Evolutionary conservation across 805 yeast genomes (phyloP).

Genomic region (Candida xiaguanensis): DNA sequence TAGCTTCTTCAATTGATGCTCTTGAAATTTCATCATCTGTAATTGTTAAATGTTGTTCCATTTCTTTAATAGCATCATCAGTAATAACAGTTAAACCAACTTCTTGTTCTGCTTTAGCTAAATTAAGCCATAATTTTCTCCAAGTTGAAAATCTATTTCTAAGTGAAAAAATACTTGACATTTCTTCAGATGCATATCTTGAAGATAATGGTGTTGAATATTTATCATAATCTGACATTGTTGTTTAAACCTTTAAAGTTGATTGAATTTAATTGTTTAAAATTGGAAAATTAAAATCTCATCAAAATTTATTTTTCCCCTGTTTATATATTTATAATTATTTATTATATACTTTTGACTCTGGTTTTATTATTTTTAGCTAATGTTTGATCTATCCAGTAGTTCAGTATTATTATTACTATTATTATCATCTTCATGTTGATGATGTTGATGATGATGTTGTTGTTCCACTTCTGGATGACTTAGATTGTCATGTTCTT

Average conservation of each 20-base stretch:
- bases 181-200: conserved; percentile 96
- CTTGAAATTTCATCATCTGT: conserved; percentile 89
- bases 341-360: conserved; percentile 1
- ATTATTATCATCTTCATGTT: conserved; percentile 7
- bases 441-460: too few species aligned
- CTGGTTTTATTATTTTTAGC: background rate
- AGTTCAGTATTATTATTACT: background rate
- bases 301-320: background rate
- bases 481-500: too few species aligned
- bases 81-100: conserved; percentile 81
- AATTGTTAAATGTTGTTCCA: conserved; percentile 72
- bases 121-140: conserved; percentile 95
- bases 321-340: background rate
- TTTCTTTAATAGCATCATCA: conserved; percentile 87
- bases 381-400: conserved; percentile 1
- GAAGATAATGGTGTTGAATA: conserved; percentile 93
- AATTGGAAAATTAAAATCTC: background rate
- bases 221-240: conserved; percentile 46
- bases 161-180: conserved; percentile 88
- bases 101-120: conserved; percentile 94
- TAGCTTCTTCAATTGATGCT: conserved; percentile 92
- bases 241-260: background rate
- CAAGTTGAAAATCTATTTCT: conserved; percentile 96
- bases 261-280: background rate
- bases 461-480: too few species aligned